phyloP scores from a whole-genome alignment of 441 rosid species.

The Hura crepitans region DNA sequence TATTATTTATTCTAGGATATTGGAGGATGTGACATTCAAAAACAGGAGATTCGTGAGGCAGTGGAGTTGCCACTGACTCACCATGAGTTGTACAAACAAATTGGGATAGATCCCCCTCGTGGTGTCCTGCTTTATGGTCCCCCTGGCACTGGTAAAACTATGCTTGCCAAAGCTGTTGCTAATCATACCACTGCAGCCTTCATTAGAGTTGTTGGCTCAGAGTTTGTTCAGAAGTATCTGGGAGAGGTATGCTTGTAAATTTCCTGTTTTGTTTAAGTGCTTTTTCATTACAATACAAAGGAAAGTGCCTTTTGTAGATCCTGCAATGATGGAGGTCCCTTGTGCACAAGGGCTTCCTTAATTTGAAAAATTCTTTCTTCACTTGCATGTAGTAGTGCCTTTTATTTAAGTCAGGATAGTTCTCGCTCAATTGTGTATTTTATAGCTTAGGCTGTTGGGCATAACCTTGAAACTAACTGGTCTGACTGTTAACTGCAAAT shows the following conservation, averaged over 20 bases:
- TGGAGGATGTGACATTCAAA: constrained; percentile 99
- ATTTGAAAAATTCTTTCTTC: background rate
- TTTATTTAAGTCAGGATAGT: background rate
- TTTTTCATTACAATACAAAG: background rate
- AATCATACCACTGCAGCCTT: constrained; percentile 97
- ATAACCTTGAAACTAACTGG: background rate
- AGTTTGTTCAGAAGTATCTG: constrained; percentile 96
- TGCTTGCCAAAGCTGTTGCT: constrained; percentile 99
- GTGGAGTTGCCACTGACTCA: constrained; percentile 97
- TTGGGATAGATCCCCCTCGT: constrained; percentile 98
- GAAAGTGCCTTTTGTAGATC: background rate
- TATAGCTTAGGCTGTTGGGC: background rate
- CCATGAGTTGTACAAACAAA: constrained; percentile 90
- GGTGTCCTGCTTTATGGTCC: constrained; percentile 98
- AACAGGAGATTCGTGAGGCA: constrained; percentile 98
- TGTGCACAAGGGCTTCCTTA: background rate
- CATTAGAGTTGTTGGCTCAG: constrained; percentile 98
- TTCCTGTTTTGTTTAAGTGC: background rate
- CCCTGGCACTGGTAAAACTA: constrained; percentile 98
- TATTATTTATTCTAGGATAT: constrained; percentile 53
- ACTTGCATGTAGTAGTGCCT: background rate
- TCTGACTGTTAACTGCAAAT: background rate
- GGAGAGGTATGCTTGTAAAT: constrained; percentile 65
- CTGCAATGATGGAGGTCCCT: background rate
- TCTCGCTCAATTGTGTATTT: background rate